phyloP scores from a whole-genome alignment of 1,284 basidiomycete genomes.

The Leccinum variabile region DNA sequence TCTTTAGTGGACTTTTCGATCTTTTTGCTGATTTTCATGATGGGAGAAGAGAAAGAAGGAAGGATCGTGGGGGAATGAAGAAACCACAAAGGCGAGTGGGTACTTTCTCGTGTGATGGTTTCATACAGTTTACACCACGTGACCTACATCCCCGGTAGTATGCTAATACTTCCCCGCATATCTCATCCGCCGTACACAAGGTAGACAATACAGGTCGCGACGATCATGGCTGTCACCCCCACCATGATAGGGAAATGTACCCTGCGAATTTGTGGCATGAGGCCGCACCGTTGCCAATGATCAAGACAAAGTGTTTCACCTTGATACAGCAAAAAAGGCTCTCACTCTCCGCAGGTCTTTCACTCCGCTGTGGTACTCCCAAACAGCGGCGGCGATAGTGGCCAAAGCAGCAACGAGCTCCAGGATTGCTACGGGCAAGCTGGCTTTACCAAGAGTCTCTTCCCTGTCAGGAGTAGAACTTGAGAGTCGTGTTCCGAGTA shows the following conservation, averaged over 20 bases:
- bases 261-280: constrained; percentile 34
- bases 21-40: constrained; percentile 91
- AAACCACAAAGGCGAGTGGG: constrained; percentile 14
- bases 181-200: constrained; percentile 32
- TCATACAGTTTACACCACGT: constrained; percentile 23
- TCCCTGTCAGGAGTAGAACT: not conserved
- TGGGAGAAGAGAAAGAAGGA: constrained; percentile 7
- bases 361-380: constrained; percentile 62
- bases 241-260: constrained; percentile 53
- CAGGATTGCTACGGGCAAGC: constrained; percentile 37
- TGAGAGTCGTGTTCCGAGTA: constrained; percentile 55
- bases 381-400: constrained; percentile 56
- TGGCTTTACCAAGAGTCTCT: constrained; percentile 18
- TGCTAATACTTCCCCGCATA: not conserved
- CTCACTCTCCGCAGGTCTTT: constrained; percentile 54
- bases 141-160: constrained; percentile 12
- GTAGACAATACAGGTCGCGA: constrained; percentile 52
- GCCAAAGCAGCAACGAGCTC: constrained; percentile 51
- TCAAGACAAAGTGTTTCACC: constrained; percentile 43
- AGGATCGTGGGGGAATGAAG: constrained; percentile 21
- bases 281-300: constrained; percentile 10
- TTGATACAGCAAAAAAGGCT: constrained; percentile 58
- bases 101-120: constrained; percentile 29
- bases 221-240: constrained; percentile 47
- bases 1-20: constrained; percentile 81